phyloP scores from a whole-genome alignment of 1,139 yeast genomes.

The Candida sp. region DNA sequence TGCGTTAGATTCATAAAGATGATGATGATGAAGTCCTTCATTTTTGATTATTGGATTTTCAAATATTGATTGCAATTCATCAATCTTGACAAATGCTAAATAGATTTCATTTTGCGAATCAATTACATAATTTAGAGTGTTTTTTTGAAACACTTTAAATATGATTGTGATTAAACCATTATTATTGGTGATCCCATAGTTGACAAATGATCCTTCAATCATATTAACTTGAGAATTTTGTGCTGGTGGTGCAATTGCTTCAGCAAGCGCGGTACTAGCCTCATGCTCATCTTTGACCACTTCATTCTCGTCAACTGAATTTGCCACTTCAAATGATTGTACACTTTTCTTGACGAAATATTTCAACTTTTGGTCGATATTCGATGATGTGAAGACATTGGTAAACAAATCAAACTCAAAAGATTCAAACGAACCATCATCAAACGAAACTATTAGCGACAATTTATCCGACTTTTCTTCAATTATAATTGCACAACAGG shows the following conservation, averaged over 20 bases:
- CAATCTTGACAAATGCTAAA: constrained; percentile 17
- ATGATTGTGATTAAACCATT: constrained; percentile 22
- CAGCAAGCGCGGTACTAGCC: neutral
- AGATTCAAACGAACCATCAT: constrained; percentile 26
- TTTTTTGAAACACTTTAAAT: constrained; percentile 25
- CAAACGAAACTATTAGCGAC: constrained; percentile 17
- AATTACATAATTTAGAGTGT: constrained; percentile 27
- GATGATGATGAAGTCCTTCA: constrained; percentile 2
- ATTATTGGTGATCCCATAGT: constrained; percentile 19
- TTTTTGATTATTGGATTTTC: constrained; percentile 1
- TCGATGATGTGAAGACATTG: constrained; percentile 8
- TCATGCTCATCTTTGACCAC: constrained; percentile 14
- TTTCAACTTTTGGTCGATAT: constrained; percentile 10
- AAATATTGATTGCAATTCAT: neutral
- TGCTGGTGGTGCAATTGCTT: neutral
- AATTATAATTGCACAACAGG: constrained; percentile 1
- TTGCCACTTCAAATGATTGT: constrained; percentile 26
- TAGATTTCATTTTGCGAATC: constrained; percentile 22
- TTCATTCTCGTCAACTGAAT: constrained; percentile 9
- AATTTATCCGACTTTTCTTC: constrained; percentile 1
- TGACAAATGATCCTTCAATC: constrained; percentile 25
- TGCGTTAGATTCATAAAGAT: neutral
- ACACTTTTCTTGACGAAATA: constrained; percentile 18
- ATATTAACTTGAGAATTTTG: too few species aligned
- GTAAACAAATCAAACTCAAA: constrained; percentile 8